Evolutionary conservation across 2,329 filamentous ascomycete genomes (phyloP).

Genomic region (Albifimbria verrucaria): DNA sequence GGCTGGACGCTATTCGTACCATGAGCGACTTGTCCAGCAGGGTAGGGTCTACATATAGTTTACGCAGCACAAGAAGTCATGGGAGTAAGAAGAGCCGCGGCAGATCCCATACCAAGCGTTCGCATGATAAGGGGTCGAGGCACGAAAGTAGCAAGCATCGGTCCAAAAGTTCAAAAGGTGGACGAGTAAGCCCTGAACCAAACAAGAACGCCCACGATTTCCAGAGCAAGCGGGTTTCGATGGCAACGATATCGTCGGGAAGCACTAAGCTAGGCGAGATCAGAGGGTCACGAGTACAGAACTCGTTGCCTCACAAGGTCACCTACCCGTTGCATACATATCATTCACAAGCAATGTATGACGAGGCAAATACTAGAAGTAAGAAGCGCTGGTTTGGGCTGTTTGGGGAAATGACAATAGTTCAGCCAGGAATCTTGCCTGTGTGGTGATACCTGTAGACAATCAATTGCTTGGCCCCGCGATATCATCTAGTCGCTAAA

Average conservation of each 20-base stretch:
- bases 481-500: no score
- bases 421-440: no score
- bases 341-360: background rate
- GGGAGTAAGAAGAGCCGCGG: slow-evolving; percentile 14
- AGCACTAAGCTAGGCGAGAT: slow-evolving; percentile 46
- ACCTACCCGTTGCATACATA: slow-evolving; percentile 17
- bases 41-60: slow-evolving; percentile 13
- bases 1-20: slow-evolving; percentile 44
- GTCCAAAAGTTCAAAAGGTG: slow-evolving; percentile 4
- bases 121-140: slow-evolving; percentile 9
- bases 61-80: slow-evolving; percentile 6
- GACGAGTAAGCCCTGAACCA: no score
- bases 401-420: slow-evolving; percentile 8
- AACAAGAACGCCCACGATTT: slow-evolving; percentile 9
- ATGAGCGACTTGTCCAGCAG: slow-evolving; percentile 44
- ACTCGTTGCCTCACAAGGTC: slow-evolving; percentile 6
- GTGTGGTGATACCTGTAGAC: no score
- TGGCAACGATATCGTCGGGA: slow-evolving; percentile 36
- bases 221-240: slow-evolving; percentile 17
- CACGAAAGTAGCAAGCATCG: slow-evolving; percentile 3
- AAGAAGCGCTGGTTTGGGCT: slow-evolving; percentile 20
- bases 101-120: slow-evolving; percentile 4
- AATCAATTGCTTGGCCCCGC: no score
- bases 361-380: slow-evolving; percentile 4
- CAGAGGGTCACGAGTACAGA: slow-evolving; percentile 16